phyloP scores from a whole-genome alignment of 2,329 filamentous ascomycete genomes.

The Capronia americana region DNA sequence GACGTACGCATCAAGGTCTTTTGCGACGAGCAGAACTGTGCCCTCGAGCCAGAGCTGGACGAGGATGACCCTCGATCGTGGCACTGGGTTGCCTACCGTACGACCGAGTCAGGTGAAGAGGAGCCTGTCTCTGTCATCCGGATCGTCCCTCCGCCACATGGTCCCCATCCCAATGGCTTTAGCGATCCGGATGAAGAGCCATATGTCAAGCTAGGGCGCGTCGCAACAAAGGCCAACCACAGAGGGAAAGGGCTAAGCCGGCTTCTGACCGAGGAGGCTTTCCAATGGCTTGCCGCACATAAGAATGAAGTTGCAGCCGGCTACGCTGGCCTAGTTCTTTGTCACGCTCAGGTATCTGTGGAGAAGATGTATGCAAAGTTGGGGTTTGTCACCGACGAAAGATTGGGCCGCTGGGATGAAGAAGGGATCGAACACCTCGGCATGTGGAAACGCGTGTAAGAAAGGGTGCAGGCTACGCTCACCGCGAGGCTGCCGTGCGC shows the following conservation, averaged over 20 bases:
- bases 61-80: constrained; percentile 77
- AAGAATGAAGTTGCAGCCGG: constrained; percentile 52
- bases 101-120: constrained; percentile 36
- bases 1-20: constrained; percentile 64
- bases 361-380: constrained; percentile 70
- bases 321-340: constrained; percentile 78
- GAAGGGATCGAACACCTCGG: constrained; percentile 85
- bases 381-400: constrained; percentile 76
- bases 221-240: constrained; percentile 72
- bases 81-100: constrained; percentile 85
- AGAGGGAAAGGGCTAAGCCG: constrained; percentile 70
- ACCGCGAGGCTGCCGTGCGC: neutral
- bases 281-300: constrained; percentile 72
- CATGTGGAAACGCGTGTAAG: constrained; percentile 69
- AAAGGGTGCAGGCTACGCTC: neutral
- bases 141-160: constrained; percentile 80
- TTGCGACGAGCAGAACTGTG: constrained; percentile 62
- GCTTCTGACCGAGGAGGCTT: constrained; percentile 69
- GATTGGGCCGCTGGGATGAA: constrained; percentile 78
- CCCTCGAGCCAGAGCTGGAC: constrained; percentile 76
- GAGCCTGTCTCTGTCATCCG: constrained; percentile 76
- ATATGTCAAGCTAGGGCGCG: constrained; percentile 80
- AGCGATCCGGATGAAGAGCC: constrained; percentile 60
- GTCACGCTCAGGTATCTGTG: constrained; percentile 77
- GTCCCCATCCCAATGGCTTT: constrained; percentile 57